These are phyloP conservation scores for Antrodiella citrinella DNA, from an alignment of 768 basidiomycete species.

Conservation along the genomic window DNA sequence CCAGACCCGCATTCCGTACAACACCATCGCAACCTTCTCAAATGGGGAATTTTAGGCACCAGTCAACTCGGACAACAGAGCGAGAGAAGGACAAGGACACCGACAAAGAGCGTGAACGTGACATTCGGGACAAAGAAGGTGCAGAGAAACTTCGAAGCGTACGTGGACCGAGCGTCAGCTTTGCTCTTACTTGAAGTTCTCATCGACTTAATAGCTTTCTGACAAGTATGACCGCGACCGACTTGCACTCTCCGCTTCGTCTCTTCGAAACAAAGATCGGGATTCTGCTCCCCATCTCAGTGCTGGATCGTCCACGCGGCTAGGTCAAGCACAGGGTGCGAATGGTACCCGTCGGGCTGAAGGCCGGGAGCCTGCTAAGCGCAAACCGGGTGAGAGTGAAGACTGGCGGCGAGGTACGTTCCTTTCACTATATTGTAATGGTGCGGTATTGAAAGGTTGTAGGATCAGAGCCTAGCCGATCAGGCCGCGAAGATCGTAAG, in stretches of 20 bases:
- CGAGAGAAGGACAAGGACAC: constrained; percentile 32
- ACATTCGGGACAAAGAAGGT: constrained; percentile 65
- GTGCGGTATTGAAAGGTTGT: background rate
- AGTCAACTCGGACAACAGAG: constrained; percentile 65
- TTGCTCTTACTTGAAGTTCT: constrained; percentile 5
- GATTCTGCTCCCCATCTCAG: constrained; percentile 56
- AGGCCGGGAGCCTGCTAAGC: constrained; percentile 50
- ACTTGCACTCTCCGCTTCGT: constrained; percentile 40
- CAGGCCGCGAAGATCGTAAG: constrained; percentile 58
- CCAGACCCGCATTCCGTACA: constrained; percentile 64
- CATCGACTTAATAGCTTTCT: constrained; percentile 47
- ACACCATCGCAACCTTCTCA: constrained; percentile 76
- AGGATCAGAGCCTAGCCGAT: constrained; percentile 34
- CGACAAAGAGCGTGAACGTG: constrained; percentile 43
- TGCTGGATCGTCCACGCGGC: constrained; percentile 32
- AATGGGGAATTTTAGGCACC: constrained; percentile 92
- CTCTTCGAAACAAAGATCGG: constrained; percentile 56
- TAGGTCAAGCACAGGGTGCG: constrained; percentile 25
- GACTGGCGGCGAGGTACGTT: constrained; percentile 79
- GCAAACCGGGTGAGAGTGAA: constrained; percentile 68
- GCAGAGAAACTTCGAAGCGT: constrained; percentile 75
- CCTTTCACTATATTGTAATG: background rate
- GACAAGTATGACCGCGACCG: constrained; percentile 85
- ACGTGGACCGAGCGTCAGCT: constrained; percentile 19
- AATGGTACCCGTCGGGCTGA: constrained; percentile 47